Percentiles rank a stretch among this genome's conserved stretches.
These are phyloP conservation scores for Calophaca sinica DNA, from an alignment of 306 rosid genomes.

Conservation along the genomic window DNA sequence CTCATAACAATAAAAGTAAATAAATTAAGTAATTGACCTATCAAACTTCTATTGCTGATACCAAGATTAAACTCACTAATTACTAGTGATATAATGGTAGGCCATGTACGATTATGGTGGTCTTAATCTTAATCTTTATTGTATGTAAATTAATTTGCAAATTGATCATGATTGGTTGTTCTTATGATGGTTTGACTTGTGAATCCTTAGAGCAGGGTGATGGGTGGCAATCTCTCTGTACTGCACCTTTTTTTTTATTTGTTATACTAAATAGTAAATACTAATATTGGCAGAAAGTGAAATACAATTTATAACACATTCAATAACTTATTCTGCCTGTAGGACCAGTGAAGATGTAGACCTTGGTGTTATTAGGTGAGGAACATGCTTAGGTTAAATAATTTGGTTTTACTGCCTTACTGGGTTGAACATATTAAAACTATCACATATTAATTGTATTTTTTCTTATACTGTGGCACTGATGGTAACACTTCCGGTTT, in stretches of 20 bases:
- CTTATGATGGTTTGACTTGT: constrained; percentile 9
- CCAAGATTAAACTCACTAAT: not conserved
- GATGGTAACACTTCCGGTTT: too few species aligned
- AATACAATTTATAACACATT: not conserved
- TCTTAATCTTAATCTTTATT: too few species aligned
- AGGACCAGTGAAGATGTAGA: not conserved
- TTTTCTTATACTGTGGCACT: too few species aligned
- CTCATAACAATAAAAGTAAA: not conserved
- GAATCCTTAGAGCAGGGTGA: not conserved
- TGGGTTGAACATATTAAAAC: too few species aligned
- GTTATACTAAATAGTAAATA: not conserved
- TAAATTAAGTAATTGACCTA: constrained; percentile 13
- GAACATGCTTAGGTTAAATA: constrained; percentile 29
- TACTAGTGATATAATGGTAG: not conserved
- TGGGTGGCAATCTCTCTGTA: not conserved
- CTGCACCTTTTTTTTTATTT: not conserved
- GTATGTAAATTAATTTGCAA: too few species aligned
- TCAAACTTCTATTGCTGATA: not conserved
- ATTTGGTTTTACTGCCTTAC: not conserved
- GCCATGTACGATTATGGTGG: too few species aligned
- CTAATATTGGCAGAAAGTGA: not conserved
- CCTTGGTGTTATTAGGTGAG: constrained; percentile 20
- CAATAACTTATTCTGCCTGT: constrained; percentile 11
- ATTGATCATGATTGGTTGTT: not conserved
- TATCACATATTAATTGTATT: not conserved